Base-by-base conservation (phyloP, 192 early-diverging fungal species). In the Coemansia sp. region DNA sequence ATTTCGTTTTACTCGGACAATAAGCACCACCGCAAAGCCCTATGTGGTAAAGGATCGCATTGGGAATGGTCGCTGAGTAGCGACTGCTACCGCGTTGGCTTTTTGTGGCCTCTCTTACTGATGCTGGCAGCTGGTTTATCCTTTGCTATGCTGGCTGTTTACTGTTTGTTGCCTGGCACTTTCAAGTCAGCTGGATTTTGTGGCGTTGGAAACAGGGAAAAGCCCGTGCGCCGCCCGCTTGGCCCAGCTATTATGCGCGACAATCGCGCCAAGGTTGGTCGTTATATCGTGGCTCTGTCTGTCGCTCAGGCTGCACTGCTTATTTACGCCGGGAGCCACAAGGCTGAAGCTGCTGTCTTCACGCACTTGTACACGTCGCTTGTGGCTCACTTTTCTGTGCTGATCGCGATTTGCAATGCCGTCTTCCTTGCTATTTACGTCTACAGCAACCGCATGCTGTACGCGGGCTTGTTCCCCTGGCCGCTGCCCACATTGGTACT, bases 401-500 rank as follows among this genome's bases (percentile, higher is more conserved):
- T 63, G 47, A 6, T 63, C 55, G 68, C 30, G 30, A 14, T 33
- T 19, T 37, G 16, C 13, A 14, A 32, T n/a, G 46, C 44, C 19
- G 26, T 33, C 2, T 39, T 44, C 17, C 40, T 47, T 13, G 37
- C 16, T 0, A 32, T 19, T 11, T 42, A 40, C 21, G 38, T 65
- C 19, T 21, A 23, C 53, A 66, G 70, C 59, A 33, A 72, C 47
- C 64, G 64, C 17, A 23, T 72, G 57, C 33, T 61, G 37, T 46
- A 64, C 21, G 44, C 42, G 3, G 78, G 74, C 40, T 39, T 76
- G 70, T 73, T 76, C 13, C 74, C 78, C 0, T 67, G 67, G 74
- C 21, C 59, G 28, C 55, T 70, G 1, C 67, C 74, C 14, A 19
- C 44, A 35, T 38, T 73, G 21, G 64, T 62, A 3, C 64, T 37